A percentile compares a stretch with the other conserved stretches of the same genome.
Conservation (phyloP, 257 asterid genomes). For the Nicotiana sylvestris region DNA sequence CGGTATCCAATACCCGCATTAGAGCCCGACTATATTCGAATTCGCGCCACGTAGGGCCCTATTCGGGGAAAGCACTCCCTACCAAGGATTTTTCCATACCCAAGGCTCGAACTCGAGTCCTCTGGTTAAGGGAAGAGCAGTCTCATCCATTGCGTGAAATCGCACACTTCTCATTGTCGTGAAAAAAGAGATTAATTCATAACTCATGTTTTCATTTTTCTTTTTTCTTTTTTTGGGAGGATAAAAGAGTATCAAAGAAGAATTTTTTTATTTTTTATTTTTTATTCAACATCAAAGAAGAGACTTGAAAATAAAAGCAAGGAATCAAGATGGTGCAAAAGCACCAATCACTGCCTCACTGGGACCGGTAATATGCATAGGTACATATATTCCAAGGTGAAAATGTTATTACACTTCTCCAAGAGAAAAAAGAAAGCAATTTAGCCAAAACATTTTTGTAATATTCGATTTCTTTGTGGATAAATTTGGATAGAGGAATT, state of each 20-base stretch:
- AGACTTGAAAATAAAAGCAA: not conserved
- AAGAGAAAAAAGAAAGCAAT: not conserved
- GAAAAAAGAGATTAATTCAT: not conserved
- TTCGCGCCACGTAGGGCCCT: no score
- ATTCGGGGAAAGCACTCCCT: no score
- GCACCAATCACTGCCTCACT: not conserved
- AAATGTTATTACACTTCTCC: not conserved
- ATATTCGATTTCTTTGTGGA: not conserved
- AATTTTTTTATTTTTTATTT: no score
- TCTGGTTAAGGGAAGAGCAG: no score
- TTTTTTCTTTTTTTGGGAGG: not conserved
- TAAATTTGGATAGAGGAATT: not conserved
- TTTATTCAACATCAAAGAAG: not conserved
- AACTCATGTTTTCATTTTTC: no score
- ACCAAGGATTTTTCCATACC: no score
- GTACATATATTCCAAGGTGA: not conserved
- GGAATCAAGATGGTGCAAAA: not conserved
- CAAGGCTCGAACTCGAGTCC: no score
- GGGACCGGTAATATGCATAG: not conserved
- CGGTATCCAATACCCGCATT: no score
- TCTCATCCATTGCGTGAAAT: no score
- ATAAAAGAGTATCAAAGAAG: slow-evolving; percentile 20
- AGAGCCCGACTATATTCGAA: no score
- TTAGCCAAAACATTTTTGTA: not conserved
- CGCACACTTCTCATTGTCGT: not conserved